These are phyloP conservation scores for Wallacemonas collosoma DNA, from an alignment of 208 protist genomes.

Conservation along the genomic window DNA sequence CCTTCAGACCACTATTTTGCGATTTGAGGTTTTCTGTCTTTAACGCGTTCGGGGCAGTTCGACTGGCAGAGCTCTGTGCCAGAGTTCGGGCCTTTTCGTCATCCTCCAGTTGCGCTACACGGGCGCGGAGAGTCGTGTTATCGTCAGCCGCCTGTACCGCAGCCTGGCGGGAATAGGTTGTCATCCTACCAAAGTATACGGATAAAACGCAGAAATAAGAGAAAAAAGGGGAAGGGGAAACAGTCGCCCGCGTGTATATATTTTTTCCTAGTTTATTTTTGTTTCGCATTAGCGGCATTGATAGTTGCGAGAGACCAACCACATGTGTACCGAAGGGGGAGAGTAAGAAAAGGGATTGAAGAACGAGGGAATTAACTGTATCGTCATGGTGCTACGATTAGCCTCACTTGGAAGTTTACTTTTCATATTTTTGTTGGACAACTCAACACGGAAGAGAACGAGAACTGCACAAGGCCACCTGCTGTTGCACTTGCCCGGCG, in stretches of 20 bases:
- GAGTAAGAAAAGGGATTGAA: too few species aligned
- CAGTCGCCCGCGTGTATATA: background rate
- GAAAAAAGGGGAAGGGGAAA: constrained; percentile 4
- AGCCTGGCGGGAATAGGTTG: constrained; percentile 25
- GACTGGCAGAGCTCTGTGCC: constrained; percentile 9
- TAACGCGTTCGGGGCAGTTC: constrained; percentile 2
- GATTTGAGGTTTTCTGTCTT: constrained; percentile 41
- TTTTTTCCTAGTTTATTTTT: too few species aligned
- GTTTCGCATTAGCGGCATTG: too few species aligned
- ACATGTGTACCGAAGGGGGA: too few species aligned
- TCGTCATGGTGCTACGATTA: too few species aligned
- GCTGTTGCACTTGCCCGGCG: too few species aligned
- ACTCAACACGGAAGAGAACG: too few species aligned
- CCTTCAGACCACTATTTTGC: constrained; percentile 55
- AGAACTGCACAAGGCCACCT: too few species aligned
- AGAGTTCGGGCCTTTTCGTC: constrained; percentile 33
- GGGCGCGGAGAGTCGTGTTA: constrained; percentile 52
- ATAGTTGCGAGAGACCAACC: too few species aligned
- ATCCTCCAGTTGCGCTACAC: constrained; percentile 50
- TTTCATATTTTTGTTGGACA: too few species aligned
- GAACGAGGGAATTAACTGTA: too few species aligned
- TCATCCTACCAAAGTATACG: constrained; percentile 13
- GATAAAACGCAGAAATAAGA: background rate
- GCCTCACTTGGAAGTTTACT: too few species aligned
- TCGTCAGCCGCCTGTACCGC: constrained; percentile 52